Percentiles rank a stretch among this genome's conserved stretches.
phyloP scores from a whole-genome alignment of 2,329 filamentous ascomycete species.

The Chalara sp. region DNA sequence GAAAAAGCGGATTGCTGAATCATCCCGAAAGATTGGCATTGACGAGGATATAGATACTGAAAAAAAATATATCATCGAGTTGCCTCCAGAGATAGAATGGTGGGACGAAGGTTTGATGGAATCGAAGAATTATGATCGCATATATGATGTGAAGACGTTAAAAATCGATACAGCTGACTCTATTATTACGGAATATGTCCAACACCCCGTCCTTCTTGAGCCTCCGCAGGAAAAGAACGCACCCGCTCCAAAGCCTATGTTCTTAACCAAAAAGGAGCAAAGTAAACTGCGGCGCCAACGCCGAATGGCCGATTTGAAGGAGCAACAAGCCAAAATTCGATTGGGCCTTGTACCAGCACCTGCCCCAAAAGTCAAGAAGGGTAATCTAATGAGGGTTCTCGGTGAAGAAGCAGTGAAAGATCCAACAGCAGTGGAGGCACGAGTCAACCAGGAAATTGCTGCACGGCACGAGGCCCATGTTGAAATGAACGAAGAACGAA shows the following conservation, averaged over 20 bases:
- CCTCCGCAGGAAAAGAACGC: slow-evolving; percentile 83
- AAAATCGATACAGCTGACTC: slow-evolving; percentile 74
- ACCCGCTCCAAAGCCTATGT: slow-evolving; percentile 80
- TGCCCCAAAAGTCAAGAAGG: slow-evolving; percentile 93
- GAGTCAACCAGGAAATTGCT: slow-evolving; percentile 87
- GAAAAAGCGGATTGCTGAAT: slow-evolving; percentile 86
- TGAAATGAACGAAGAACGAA: slow-evolving; percentile 72
- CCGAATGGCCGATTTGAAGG: slow-evolving; percentile 88
- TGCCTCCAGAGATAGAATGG: slow-evolving; percentile 88
- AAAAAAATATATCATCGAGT: slow-evolving; percentile 79
- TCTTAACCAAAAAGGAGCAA: slow-evolving; percentile 83
- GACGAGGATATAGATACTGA: slow-evolving; percentile 87
- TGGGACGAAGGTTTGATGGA: slow-evolving; percentile 88
- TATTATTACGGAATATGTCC: slow-evolving; percentile 85
- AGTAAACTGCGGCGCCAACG: slow-evolving; percentile 85
- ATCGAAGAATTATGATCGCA: slow-evolving; percentile 65
- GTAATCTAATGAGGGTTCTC: slow-evolving; percentile 93
- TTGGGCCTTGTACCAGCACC: slow-evolving; percentile 84
- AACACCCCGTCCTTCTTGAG: slow-evolving; percentile 86
- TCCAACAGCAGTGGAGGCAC: slow-evolving; percentile 91
- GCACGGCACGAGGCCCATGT: slow-evolving; percentile 78
- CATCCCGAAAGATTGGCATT: slow-evolving; percentile 83
- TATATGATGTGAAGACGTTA: slow-evolving; percentile 57
- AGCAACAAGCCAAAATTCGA: slow-evolving; percentile 92
- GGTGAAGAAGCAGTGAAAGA: slow-evolving; percentile 86